These are phyloP conservation scores for Botrytis byssoidea DNA, from an alignment of 2,329 filamentous ascomycete genomes.

Conservation along the genomic window DNA sequence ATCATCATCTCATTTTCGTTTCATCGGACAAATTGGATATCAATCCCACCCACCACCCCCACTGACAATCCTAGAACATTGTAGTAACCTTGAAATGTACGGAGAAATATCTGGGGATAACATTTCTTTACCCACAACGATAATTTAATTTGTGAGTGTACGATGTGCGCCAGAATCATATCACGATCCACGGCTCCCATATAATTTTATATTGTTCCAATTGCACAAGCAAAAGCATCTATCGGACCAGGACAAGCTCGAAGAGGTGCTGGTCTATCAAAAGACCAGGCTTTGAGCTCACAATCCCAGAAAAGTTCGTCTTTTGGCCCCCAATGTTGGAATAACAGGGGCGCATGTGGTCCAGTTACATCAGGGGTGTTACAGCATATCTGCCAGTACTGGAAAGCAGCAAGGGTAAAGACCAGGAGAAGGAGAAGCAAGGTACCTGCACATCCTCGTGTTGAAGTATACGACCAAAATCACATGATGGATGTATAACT, in stretches of 20 bases:
- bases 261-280: not conserved
- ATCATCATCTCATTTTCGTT: constrained; percentile 1
- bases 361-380: not conserved
- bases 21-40: not conserved
- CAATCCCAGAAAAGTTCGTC: not conserved
- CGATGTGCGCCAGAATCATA: not conserved
- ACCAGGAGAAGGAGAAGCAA: not conserved
- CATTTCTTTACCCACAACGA: not conserved
- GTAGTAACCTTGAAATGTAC: not conserved
- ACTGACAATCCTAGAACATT: not conserved
- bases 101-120: constrained; percentile 2
- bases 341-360: not conserved
- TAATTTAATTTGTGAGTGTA: not conserved
- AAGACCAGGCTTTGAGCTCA: not conserved
- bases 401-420: not conserved
- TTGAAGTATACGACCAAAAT: constrained; percentile 11
- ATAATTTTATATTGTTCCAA: not conserved
- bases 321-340: not conserved
- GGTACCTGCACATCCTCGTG: constrained; percentile 10
- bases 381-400: not conserved
- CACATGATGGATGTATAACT: constrained; percentile 17
- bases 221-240: not conserved
- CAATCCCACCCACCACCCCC: not conserved
- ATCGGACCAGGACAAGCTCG: not conserved
- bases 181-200: not conserved